A percentile compares a stretch with the other conserved stretches of the same genome.
Conservation (phyloP, 2,329 filamentous ascomycete genomes). For the Periconia digitata region DNA sequence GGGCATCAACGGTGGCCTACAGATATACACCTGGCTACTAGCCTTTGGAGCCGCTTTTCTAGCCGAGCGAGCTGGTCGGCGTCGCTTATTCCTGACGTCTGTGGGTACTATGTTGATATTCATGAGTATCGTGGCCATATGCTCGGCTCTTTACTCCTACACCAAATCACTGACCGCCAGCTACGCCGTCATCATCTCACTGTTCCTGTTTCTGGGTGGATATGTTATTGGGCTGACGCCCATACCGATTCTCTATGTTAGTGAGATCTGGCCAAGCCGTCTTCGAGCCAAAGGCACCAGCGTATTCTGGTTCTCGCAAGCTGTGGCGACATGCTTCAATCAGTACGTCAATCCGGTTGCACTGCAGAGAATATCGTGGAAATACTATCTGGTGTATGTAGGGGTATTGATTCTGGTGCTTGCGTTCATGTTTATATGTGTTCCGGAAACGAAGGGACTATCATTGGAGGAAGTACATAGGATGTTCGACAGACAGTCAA, state of each 20-base stretch:
- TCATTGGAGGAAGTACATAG: conserved; percentile 16
- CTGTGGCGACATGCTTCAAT: conserved; percentile 19
- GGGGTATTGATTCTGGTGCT: conserved; percentile 14
- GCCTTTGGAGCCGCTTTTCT: conserved; percentile 25
- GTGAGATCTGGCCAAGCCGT: conserved; percentile 35
- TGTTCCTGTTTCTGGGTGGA: conserved; percentile 11
- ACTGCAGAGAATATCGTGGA: conserved; percentile 22
- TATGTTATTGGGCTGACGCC: conserved; percentile 37
- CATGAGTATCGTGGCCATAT: conserved; percentile 47
- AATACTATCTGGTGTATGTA: conserved; percentile 27
- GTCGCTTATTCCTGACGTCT: conserved; percentile 46
- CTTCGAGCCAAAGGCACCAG: conserved; percentile 31
- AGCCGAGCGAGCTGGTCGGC: conserved; percentile 47
- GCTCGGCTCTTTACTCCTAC: conserved; percentile 29
- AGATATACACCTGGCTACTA: conserved; percentile 45
- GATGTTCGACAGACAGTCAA: conserved; percentile 13
- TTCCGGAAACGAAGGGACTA: conserved; percentile 19
- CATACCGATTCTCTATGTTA: conserved; percentile 28
- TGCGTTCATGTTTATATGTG: conserved; percentile 2
- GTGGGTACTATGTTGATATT: conserved; percentile 46
- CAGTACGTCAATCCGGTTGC: conserved; percentile 25
- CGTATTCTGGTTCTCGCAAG: conserved; percentile 23
- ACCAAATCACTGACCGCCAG: background rate
- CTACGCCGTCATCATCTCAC: conserved; percentile 8
- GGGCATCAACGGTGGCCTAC: conserved; percentile 44